Evolutionary conservation across 2,329 filamentous ascomycete genomes (phyloP).

Genomic region (Monilinia laxa): DNA sequence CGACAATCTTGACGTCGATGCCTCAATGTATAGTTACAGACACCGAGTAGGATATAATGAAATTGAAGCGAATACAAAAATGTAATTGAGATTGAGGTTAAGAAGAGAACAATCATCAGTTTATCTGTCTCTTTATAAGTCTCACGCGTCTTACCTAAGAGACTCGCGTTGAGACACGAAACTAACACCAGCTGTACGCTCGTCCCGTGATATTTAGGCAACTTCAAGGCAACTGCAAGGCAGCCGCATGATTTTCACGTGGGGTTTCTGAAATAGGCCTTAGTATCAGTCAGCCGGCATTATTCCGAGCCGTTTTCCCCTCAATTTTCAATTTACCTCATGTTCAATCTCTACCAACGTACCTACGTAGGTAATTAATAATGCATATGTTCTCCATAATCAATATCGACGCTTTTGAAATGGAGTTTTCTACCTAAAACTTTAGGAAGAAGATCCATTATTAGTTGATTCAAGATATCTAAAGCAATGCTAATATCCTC

Average conservation of each 20-base stretch:
- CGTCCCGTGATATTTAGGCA: slow-evolving; percentile 17
- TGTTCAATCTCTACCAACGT: no score
- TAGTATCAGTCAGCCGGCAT: not conserved
- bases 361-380: no score
- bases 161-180: not conserved
- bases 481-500: not conserved
- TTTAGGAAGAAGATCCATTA: not conserved
- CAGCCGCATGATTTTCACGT: slow-evolving; percentile 1
- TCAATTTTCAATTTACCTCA: not conserved
- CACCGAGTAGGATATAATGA: not conserved
- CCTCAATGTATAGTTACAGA: not conserved
- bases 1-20: not conserved
- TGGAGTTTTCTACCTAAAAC: slow-evolving; percentile 1
- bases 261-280: not conserved
- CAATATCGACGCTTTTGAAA: not conserved
- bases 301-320: not conserved
- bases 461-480: not conserved
- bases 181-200: not conserved
- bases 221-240: slow-evolving; percentile 9
- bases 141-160: not conserved
- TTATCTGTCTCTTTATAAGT: not conserved
- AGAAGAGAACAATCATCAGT: not conserved
- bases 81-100: not conserved
- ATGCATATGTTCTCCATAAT: not conserved
- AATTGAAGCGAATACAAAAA: not conserved